Base-by-base conservation (phyloP, 1,139 yeast species). In the Hyphopichia pseudoburtonii region DNA sequence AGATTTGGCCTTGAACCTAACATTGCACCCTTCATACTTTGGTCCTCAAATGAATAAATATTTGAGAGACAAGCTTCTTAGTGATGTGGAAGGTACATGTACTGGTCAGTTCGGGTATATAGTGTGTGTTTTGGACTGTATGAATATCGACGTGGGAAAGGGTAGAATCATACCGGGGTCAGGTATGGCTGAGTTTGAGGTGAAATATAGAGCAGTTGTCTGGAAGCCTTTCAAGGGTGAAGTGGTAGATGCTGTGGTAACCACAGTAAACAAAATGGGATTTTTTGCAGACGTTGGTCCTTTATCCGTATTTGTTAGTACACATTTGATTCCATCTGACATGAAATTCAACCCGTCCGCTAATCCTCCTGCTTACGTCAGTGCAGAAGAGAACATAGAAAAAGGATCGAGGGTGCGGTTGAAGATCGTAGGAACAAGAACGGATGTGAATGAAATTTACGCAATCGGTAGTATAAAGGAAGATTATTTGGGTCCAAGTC, bases 201-300 rank as follows among this genome's bases (percentile, higher is more conserved):
- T 94, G 37, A 87, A 88, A 60, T 92, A 92, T 62, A 74, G 96
- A 51, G 99, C 99, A 0, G 92, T 92, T 43, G 97, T 92, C 24
- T 92, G 97, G 95, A 85, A 94, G 56, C 98, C 99, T 2, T 94
- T 92, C 67, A 92, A 90, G 64, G 97, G 97, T 23, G 98, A 92
- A 63, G 98, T 92, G 5, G 97, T 92, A 23, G 98, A 92, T 62
- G 98, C 95, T 3, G 82, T 90, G 28, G 98, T 92, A 16, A 85
- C 96, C 12, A 86, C 90, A 28, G 97, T 95, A 39, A 88, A 90
- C 58, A 88, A 88, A 57, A 86, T 92, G 84, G 99, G 99, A 11
- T 89, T 92, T 51, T 92, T 92, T 59, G 97, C 96, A 28, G 97
- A 92, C 60, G 98, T 92, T 21, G 99, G 98, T 0, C 99, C 99